Conservation (phyloP, 169 alveolate species). For the Plasmodium blacklocki region DNA sequence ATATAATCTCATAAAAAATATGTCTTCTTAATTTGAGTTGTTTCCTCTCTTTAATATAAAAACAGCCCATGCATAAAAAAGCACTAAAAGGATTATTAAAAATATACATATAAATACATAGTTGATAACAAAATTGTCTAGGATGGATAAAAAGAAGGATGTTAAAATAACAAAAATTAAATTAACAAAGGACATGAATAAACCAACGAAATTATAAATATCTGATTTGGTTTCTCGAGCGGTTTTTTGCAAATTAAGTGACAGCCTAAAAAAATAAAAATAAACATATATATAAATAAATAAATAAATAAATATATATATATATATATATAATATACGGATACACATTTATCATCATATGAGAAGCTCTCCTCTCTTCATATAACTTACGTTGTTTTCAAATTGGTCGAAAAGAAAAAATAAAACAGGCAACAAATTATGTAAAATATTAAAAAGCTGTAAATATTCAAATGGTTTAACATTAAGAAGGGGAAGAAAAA, state of each 20-base stretch:
- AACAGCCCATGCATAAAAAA: constrained; percentile 23
- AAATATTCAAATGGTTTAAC: constrained; percentile 39
- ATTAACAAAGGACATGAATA: constrained; percentile 61
- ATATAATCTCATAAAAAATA: neutral
- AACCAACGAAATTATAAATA: constrained; percentile 36
- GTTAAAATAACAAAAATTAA: constrained; percentile 23
- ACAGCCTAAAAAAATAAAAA: constrained; percentile 11
- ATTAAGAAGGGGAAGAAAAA: constrained; percentile 50
- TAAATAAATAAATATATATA: neutral
- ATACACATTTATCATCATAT: neutral
- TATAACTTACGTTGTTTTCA: constrained; percentile 54
- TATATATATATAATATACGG: too few species aligned
- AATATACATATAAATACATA: constrained; percentile 37
- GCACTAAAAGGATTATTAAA: constrained; percentile 13
- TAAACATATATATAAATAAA: neutral
- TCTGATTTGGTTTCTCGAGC: constrained; percentile 31
- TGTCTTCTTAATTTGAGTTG: neutral
- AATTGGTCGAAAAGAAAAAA: constrained; percentile 45
- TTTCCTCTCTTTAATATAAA: constrained; percentile 12
- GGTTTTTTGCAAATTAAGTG: constrained; percentile 24
- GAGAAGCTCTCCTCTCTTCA: neutral
- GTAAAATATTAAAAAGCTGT: constrained; percentile 54
- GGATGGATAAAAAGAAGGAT: constrained; percentile 6
- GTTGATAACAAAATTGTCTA: constrained; percentile 40
- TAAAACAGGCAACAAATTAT: constrained; percentile 45